Base-by-base conservation (phyloP, 306 rosid genomes). In the Senna siamea region DNA sequence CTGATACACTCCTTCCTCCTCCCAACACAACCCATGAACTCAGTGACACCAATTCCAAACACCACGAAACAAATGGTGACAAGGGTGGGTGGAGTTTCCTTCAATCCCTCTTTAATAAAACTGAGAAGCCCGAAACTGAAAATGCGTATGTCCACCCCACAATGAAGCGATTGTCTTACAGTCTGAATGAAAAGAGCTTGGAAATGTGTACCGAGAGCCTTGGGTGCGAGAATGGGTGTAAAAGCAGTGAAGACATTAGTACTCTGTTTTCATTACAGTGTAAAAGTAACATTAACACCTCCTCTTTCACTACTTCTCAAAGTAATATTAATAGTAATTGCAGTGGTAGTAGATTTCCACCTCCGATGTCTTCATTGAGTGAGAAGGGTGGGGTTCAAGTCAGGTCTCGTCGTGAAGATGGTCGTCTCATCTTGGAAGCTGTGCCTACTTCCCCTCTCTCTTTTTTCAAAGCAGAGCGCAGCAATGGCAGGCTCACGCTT, bases 151-250 rank as follows among this genome's bases (percentile, higher is more conserved):
- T 89, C 18, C 90, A 81, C 78, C 97, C 93, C 0, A 66, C 73
- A 15, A 66, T 48, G 1, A 87, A 84, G 74, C 76, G 72, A 46
- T 79, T 81, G 6, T 78, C 90, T 61, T 70, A 81, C 5, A 62
- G 15, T 64, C 92, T 93, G 38, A 90, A 80, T 30, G 74, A 79
- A 17, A 78, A 74, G 76, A 87, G 98, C 90, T 76, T 93, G 70
- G 85, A 82, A 61, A 79, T 93, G 84, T 93, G 98, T 78, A 93
- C 98, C 1, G 98, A 93, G 79, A 87, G 82, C 52, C 62, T 89
- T 14, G 93, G 97, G 2, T 77, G 84, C 22, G 98, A 93, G 85
- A 92, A 85, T 23, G 76, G 53, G 7, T 46, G 75, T 58, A 76
- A 77, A 20, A 54, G 9, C 18, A 57, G 69, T 10, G 76, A 81